These are phyloP conservation scores for sorghum (Sorghum bicolor) DNA, from an alignment of 176 grass and related monocot genomes.

Conservation along the genomic window DNA sequence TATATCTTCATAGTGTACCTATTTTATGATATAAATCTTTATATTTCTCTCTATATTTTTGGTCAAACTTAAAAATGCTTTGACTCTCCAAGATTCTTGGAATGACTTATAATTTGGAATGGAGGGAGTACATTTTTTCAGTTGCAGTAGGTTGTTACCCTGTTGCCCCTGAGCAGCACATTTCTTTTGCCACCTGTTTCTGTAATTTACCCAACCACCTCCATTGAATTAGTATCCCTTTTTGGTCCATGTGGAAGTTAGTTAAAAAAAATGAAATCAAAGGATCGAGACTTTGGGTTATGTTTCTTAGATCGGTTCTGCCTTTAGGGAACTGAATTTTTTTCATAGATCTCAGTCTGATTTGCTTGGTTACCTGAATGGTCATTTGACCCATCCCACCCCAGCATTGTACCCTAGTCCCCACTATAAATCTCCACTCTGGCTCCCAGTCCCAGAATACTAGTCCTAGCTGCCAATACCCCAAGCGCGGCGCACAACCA, in stretches of 20 bases:
- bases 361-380: neutral
- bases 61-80: no score
- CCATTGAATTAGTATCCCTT: neutral
- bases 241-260: neutral
- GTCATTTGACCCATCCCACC: neutral
- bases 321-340: neutral
- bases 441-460: neutral
- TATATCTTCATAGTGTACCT: no score
- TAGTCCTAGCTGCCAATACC: neutral
- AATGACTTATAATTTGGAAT: no score
- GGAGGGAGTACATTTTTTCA: no score
- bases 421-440: neutral
- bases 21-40: no score
- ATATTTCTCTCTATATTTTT: no score
- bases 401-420: neutral
- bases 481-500: neutral
- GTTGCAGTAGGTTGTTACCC: neutral
- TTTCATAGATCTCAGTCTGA: neutral
- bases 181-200: neutral
- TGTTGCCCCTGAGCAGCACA: neutral
- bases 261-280: neutral
- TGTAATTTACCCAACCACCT: slow-evolving; percentile 3
- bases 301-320: neutral
- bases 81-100: no score
- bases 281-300: neutral